Percentiles rank a stretch among this genome's conserved stretches.
These are phyloP conservation scores for Avena atlantica DNA, from an alignment of 176 grass and related monocot genomes.

Conservation along the genomic window DNA sequence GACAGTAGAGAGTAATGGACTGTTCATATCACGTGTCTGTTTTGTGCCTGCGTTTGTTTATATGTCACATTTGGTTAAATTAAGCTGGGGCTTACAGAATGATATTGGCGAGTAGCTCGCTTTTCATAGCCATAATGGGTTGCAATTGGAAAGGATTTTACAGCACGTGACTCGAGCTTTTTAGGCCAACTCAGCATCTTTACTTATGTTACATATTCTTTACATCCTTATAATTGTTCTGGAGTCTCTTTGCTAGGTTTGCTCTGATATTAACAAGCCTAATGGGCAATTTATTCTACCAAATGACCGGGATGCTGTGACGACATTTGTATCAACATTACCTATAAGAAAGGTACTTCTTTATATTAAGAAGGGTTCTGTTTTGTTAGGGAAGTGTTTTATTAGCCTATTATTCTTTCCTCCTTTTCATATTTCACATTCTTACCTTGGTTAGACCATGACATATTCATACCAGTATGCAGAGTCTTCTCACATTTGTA, in stretches of 20 bases:
- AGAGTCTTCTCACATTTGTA: not conserved
- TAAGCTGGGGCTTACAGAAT: conserved; percentile 1
- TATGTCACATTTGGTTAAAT: not conserved
- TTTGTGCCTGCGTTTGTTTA: conserved; percentile 9
- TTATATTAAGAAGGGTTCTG: conserved; percentile 1
- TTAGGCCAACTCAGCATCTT: conserved; percentile 2
- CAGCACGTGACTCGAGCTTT: not conserved
- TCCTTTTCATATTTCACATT: not conserved
- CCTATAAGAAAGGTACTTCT: conserved; percentile 90
- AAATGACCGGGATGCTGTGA: conserved; percentile 70
- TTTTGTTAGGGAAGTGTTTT: conserved; percentile 19
- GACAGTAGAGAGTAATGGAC: not conserved
- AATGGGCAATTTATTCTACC: conserved; percentile 95
- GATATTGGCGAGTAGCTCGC: not conserved
- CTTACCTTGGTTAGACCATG: conserved; percentile 19
- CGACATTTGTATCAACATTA: conserved; percentile 87
- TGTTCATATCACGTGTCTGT: not conserved
- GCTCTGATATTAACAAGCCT: conserved; percentile 99
- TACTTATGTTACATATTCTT: not conserved
- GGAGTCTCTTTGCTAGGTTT: conserved; percentile 70
- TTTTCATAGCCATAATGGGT: conserved; percentile 3
- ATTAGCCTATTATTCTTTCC: not conserved
- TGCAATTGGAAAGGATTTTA: not conserved
- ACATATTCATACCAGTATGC: conserved; percentile 6
- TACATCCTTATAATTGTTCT: conserved; percentile 2